Evolutionary conservation across 1,284 basidiomycete species (phyloP), one percentile per base, ranked within the genome.

Genomic region (Quambalaria eucalypti): DNA sequence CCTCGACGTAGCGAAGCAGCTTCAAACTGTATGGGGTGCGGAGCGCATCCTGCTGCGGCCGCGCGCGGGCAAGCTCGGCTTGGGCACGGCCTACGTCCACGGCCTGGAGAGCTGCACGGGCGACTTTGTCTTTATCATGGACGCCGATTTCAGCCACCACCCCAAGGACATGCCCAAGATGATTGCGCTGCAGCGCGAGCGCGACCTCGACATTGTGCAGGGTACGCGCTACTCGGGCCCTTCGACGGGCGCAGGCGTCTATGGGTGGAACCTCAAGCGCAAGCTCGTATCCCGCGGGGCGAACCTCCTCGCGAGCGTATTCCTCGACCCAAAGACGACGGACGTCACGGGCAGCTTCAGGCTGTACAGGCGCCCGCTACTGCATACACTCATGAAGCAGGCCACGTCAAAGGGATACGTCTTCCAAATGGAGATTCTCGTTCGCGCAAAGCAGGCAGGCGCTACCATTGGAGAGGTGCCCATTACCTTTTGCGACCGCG

Each of bases 371-470:
- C 77, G 84, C 14, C 80, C 81, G 1, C 88, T 88, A 4, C 80
- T 93, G 56, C 82, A 82, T 51, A 84, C 87, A 64, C 86, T 93
- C 68, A 92, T 93, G 68, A 81, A 84, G 4, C 80, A 85, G 62
- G 89, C 87, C 7, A 82, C 85, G 59, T 89, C 87, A 16, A 87
- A 87, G 64, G 90, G 90, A 2, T 93, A 92, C 69, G 90, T 93
- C 14, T 92, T 93, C 80, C 90, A 93, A 79, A 93, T 93, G 90
- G 90, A 93, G 77, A 92, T 92, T 83, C 90, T 92, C 81, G 90
- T 90, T 26, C 83, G 90, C 3, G 90, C 90, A 1, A 81, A 85
- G 47, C 82, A 86, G 1, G 78, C 87, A 50, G 88, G 87, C 6
- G 92, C 89, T 77, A 82, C 81, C 4, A 83, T 93, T 1, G 90